Evolutionary conservation across 805 yeast genomes (phyloP).

Genomic region (Saccharomycopsis sp.): DNA sequence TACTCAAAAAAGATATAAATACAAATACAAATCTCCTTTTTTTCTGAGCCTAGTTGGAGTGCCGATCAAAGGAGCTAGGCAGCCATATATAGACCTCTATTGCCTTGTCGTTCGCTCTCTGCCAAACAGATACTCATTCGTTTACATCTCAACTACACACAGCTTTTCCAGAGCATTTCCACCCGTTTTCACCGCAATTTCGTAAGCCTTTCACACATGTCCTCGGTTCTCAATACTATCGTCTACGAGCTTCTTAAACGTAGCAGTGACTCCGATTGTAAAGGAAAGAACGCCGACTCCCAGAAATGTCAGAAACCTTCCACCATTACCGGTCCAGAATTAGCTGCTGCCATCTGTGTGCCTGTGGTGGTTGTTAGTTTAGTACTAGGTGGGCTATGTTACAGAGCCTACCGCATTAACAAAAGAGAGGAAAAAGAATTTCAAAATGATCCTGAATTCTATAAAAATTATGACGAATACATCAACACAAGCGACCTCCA

Average conservation of each 20-base stretch:
- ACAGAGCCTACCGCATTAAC: conserved; percentile 17
- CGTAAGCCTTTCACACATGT: background rate
- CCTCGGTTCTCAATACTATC: background rate
- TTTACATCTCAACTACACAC: background rate
- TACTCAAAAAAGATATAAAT: background rate
- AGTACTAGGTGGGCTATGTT: conserved; percentile 11
- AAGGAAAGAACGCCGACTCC: conserved; percentile 4
- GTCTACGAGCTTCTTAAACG: background rate
- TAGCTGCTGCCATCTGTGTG: conserved; percentile 17
- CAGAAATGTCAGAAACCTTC: conserved; percentile 19
- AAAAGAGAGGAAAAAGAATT: conserved; percentile 19
- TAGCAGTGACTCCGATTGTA: background rate
- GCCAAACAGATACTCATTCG: background rate
- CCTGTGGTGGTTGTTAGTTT: conserved; percentile 18
- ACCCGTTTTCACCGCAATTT: too few relatives aligned
- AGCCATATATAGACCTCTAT: background rate
- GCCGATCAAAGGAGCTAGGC: background rate
- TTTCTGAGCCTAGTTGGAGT: background rate
- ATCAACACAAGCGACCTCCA: conserved; percentile 19
- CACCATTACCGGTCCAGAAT: conserved; percentile 9
- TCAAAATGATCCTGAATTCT: conserved; percentile 19
- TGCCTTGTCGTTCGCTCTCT: background rate
- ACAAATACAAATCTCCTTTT: background rate
- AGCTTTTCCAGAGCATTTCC: too few relatives aligned
- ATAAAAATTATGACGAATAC: conserved; percentile 20